Conservation (phyloP, 176 grass and related monocot species). For the Coix lacrymajobi region DNA sequence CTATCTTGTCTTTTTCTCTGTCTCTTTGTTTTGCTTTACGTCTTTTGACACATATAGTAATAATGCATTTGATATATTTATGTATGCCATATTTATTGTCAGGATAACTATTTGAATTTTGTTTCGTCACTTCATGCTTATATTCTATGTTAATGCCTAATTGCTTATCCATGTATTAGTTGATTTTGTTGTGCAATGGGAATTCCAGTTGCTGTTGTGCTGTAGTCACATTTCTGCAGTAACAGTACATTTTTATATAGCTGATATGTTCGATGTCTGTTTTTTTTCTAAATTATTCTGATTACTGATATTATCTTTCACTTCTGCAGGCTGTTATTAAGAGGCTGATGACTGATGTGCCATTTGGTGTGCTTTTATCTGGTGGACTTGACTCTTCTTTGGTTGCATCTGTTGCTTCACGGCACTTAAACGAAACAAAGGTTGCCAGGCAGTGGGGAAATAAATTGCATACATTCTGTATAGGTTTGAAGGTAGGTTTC, state of each 20-base stretch:
- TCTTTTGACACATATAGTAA: slow-evolving; percentile 13
- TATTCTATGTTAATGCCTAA: slow-evolving; percentile 1
- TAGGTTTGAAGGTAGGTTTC: slow-evolving; percentile 79
- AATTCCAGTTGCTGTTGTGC: not conserved
- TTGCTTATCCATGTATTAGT: not conserved
- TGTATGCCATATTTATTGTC: not conserved
- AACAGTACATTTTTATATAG: not conserved
- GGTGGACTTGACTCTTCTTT: slow-evolving; percentile 97
- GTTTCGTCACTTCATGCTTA: not conserved
- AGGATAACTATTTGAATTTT: slow-evolving; percentile 2
- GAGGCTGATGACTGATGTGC: slow-evolving; percentile 98
- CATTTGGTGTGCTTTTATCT: slow-evolving; percentile 98
- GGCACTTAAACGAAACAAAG: slow-evolving; percentile 67
- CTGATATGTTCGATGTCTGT: not conserved
- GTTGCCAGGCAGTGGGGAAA: slow-evolving; percentile 85
- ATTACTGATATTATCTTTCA: not conserved
- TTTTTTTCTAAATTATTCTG: not conserved
- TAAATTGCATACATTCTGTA: slow-evolving; percentile 89
- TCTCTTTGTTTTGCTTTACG: not conserved
- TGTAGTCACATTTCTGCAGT: not conserved
- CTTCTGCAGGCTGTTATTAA: slow-evolving; percentile 70
- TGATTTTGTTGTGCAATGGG: not conserved
- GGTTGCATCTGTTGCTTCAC: slow-evolving; percentile 84
- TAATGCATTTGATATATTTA: not conserved
- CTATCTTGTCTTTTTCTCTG: not conserved